A percentile compares a stretch with the other conserved stretches of the same genome.
These are phyloP conservation scores for Chrysopogon serrulatus DNA, from an alignment of 176 grass and related monocot genomes.

Conservation along the genomic window DNA sequence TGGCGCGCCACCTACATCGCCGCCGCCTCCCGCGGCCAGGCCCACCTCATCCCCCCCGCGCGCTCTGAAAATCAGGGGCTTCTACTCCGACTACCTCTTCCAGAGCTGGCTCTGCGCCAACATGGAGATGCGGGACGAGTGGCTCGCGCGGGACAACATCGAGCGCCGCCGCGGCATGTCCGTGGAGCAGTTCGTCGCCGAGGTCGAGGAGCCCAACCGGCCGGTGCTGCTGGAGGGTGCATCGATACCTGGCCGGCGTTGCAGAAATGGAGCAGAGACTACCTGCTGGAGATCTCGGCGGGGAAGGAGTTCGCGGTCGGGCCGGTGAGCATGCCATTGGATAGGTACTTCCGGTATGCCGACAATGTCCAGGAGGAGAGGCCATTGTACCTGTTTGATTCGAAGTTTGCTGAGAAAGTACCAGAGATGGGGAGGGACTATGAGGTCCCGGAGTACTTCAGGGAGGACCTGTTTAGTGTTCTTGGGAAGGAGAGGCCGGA, in stretches of 20 bases:
- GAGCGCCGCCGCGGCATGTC: slow-evolving; percentile 53
- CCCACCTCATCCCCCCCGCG: neutral
- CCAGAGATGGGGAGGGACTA: slow-evolving; percentile 72
- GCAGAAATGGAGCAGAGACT: slow-evolving; percentile 55
- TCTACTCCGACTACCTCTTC: slow-evolving; percentile 97
- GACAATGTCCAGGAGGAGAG: slow-evolving; percentile 80
- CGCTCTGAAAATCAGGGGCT: slow-evolving; percentile 44
- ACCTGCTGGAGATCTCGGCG: slow-evolving; percentile 47
- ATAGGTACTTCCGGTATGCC: slow-evolving; percentile 64
- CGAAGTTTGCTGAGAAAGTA: slow-evolving; percentile 73
- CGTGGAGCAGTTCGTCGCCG: slow-evolving; percentile 58
- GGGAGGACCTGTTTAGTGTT: slow-evolving; percentile 78
- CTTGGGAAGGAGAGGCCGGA: slow-evolving; percentile 79
- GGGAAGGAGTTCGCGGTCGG: slow-evolving; percentile 55
- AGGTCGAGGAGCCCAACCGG: slow-evolving; percentile 71
- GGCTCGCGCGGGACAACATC: slow-evolving; percentile 81
- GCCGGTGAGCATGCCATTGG: slow-evolving; percentile 66
- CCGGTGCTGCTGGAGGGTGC: slow-evolving; percentile 89
- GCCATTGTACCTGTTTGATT: slow-evolving; percentile 85
- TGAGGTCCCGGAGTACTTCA: slow-evolving; percentile 68
- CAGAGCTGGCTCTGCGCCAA: slow-evolving; percentile 98
- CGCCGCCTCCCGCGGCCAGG: neutral
- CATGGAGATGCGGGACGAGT: slow-evolving; percentile 88
- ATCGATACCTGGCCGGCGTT: slow-evolving; percentile 67
- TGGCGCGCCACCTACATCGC: slow-evolving; percentile 68